Base-by-base conservation (phyloP, 2,329 filamentous ascomycete genomes). In the Talaromyces verruculosus region DNA sequence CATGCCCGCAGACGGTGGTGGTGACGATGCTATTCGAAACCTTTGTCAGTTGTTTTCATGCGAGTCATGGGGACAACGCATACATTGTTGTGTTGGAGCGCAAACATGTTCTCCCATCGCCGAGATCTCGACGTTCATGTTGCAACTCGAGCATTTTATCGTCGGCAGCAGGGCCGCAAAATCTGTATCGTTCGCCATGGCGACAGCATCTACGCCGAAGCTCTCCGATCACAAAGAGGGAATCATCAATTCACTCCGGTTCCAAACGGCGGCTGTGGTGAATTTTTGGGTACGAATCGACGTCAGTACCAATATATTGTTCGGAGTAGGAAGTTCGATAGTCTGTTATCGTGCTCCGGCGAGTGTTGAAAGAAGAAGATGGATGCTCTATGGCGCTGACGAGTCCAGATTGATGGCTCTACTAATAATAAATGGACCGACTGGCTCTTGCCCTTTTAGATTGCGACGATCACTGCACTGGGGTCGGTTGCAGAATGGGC, bases 31-130 rank as follows among this genome's bases (percentile, higher is more conserved):
- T 61, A 72, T 75, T 13, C 71, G 71, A 43, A 71, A 71, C n/a
- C 72, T 73, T 22, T 37, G 47, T 63, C 61, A 63, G 47, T 19
- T n/a, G 22, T n/a, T 43, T 55, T 30, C 25, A 37, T 37, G 33
- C 33, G 53, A 57, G 53, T 57, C 53, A 57, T 57, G 59, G 63
- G 62, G 67, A 30, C 13, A 41, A 45, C n/a, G 17, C 49, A 33
- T 67, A 28, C 72, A 68, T 66, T 77, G 80, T 55, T 77, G 77
- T 51, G 43, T 25, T 25, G 64, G 58, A 22, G 55, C 28, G 77
- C 93, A 97, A 68, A 91, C 77, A 81, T 97, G 93, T 68, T 96
- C 92, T 68, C 91, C 92, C 89, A 97, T 91, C 77, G 89, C 83
- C 47, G 90, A 89, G 71, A 97, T 95, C 74, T 93, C 89, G 67